Evolutionary conservation across 148 eudicot species (phyloP).

Genomic region (Linanthus parryae): DNA sequence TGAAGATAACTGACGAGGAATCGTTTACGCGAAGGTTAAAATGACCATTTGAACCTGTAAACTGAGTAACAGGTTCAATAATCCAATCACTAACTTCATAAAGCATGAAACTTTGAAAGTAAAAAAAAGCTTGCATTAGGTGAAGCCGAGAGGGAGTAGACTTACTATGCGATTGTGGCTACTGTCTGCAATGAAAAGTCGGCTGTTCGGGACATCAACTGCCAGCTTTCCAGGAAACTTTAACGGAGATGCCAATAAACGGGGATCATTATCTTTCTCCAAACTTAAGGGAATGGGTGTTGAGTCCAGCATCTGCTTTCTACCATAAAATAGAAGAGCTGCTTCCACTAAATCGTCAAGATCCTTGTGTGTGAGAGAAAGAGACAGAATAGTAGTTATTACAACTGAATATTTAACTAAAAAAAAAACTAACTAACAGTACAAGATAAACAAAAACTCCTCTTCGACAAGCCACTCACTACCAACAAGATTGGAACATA

Average conservation of each 20-base stretch:
- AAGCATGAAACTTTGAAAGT: too few species aligned
- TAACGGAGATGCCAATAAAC: constrained; percentile 74
- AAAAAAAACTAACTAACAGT: neutral
- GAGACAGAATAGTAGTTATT: constrained; percentile 3
- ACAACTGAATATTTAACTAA: neutral
- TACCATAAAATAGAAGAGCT: constrained; percentile 73
- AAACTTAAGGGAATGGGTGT: constrained; percentile 67
- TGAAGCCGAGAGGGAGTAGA: constrained; percentile 26
- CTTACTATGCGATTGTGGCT: constrained; percentile 90
- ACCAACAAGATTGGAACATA: neutral
- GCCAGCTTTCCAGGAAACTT: constrained; percentile 98
- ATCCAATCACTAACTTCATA: too few species aligned
- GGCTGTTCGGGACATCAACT: constrained; percentile 69
- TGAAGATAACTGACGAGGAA: too few species aligned
- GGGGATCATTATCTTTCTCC: constrained; percentile 94
- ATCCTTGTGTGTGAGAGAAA: constrained; percentile 38
- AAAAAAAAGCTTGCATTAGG: too few species aligned
- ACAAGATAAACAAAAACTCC: neutral
- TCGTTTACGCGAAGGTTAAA: too few species aligned
- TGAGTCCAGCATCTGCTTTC: constrained; percentile 53
- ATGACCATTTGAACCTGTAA: too few species aligned
- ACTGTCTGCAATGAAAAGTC: constrained; percentile 96
- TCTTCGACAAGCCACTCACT: neutral
- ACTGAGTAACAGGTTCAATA: too few species aligned
- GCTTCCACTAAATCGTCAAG: constrained; percentile 90